Conservation (phyloP, 805 yeast genomes). For the Lipomyces sp. region DNA sequence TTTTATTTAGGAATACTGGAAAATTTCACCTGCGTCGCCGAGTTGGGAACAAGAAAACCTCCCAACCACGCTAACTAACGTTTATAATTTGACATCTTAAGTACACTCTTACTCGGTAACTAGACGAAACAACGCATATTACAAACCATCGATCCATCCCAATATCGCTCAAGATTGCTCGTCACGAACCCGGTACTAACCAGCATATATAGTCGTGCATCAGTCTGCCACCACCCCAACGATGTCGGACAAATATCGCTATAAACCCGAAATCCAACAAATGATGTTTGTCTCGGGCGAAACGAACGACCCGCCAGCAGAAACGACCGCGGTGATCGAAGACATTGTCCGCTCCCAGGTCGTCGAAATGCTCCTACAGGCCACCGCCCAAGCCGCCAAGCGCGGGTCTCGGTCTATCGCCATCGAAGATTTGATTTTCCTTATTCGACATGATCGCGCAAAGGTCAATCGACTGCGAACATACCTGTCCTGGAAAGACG, state of each 20-base stretch:
- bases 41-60: too few species aligned
- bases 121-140: neutral
- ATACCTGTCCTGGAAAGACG: constrained; percentile 95
- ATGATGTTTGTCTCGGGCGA: constrained; percentile 99
- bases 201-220: too few species aligned
- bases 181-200: neutral
- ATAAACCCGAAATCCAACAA: constrained; percentile 89
- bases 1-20: too few species aligned
- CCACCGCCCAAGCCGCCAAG: constrained; percentile 73
- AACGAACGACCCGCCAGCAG: constrained; percentile 89
- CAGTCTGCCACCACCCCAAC: neutral
- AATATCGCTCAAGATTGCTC: neutral
- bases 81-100: too few species aligned
- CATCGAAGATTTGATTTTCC: constrained; percentile 90
- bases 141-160: neutral
- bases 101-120: neutral
- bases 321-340: constrained; percentile 89
- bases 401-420: constrained; percentile 84
- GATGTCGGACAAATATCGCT: constrained; percentile 44
- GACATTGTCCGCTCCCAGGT: constrained; percentile 96
- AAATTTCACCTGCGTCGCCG: too few species aligned
- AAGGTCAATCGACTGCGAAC: constrained; percentile 90
- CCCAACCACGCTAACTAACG: too few species aligned
- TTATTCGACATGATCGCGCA: constrained; percentile 91
- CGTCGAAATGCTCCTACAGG: constrained; percentile 76